phyloP scores from a whole-genome alignment of 352 stramenopile species.

The Phytophthora megakarya region DNA sequence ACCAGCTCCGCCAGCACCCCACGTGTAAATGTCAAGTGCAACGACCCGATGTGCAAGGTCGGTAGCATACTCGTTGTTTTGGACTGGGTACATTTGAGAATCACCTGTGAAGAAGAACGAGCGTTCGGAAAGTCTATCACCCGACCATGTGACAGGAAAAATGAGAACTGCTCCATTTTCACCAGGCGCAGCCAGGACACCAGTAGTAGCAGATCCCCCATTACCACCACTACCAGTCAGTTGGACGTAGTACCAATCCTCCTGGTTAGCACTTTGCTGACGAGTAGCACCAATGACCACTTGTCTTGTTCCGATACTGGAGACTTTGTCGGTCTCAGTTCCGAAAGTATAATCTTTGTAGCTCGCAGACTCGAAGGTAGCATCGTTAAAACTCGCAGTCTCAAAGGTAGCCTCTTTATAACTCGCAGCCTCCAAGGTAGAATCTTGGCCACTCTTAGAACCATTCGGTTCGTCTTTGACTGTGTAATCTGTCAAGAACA shows the following conservation, averaged over 20 bases:
- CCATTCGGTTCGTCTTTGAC: neutral
- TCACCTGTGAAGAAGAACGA: constrained; percentile 49
- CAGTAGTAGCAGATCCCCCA: constrained; percentile 17
- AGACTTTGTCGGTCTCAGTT: neutral
- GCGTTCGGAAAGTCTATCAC: constrained; percentile 47
- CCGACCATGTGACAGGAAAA: constrained; percentile 55
- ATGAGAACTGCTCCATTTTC: constrained; percentile 61
- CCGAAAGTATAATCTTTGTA: neutral
- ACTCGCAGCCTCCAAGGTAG: too few species aligned
- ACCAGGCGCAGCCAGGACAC: constrained; percentile 35
- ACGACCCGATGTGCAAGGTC: constrained; percentile 45
- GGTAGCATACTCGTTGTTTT: constrained; percentile 15
- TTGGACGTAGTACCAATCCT: constrained; percentile 69
- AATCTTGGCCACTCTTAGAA: neutral
- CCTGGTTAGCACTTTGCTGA: constrained; percentile 42
- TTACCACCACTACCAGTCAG: constrained; percentile 54
- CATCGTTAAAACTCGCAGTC: too few species aligned
- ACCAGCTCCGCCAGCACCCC: constrained; percentile 76
- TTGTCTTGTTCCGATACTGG: constrained; percentile 3
- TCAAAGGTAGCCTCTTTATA: too few species aligned
- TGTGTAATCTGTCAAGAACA: constrained; percentile 49
- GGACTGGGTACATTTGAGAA: constrained; percentile 38
- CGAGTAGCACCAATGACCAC: constrained; percentile 38
- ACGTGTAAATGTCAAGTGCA: constrained; percentile 71
- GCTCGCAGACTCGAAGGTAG: too few species aligned